A percentile compares a stretch with the other conserved stretches of the same genome.
phyloP scores from a whole-genome alignment of 352 stramenopile genomes.

The Phytophthora foliorum region DNA sequence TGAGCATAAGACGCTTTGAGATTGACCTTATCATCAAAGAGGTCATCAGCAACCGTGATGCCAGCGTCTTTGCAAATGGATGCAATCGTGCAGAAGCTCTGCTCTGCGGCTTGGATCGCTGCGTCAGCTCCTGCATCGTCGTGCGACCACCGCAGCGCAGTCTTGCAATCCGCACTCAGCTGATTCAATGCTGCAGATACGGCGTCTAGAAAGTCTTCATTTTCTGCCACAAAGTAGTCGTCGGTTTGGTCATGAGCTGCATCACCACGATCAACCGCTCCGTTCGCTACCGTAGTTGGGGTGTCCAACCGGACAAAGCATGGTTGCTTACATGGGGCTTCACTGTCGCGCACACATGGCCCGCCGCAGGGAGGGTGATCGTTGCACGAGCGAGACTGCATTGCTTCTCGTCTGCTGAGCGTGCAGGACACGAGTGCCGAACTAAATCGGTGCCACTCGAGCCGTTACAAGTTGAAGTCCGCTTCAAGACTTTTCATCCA shows the following conservation, averaged over 20 bases:
- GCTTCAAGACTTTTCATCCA: conserved; percentile 22
- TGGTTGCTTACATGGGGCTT: conserved; percentile 4
- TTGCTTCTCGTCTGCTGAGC: conserved; percentile 11
- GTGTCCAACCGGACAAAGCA: background rate
- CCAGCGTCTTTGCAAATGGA: conserved; percentile 37
- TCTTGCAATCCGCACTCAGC: conserved; percentile 27
- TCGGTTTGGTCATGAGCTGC: background rate
- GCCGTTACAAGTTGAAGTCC: conserved; percentile 39
- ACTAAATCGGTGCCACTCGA: conserved; percentile 15
- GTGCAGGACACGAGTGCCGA: background rate
- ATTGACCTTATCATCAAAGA: background rate
- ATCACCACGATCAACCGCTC: background rate
- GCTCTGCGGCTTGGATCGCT: conserved; percentile 29
- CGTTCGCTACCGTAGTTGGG: background rate
- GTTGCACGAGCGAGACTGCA: conserved; percentile 9
- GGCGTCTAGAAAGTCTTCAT: conserved; percentile 46
- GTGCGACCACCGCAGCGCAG: conserved; percentile 28
- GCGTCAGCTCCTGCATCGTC: conserved; percentile 23
- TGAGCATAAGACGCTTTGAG: background rate
- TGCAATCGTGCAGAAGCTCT: conserved; percentile 24
- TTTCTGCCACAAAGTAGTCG: conserved; percentile 40
- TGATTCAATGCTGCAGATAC: conserved; percentile 30
- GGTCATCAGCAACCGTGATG: conserved; percentile 6
- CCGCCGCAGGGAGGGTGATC: background rate
- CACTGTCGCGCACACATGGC: background rate